A percentile compares a stretch with the other conserved stretches of the same genome.
These are phyloP conservation scores for Craterostigma plantagineum DNA, from an alignment of 257 asterid species.

Conservation along the genomic window DNA sequence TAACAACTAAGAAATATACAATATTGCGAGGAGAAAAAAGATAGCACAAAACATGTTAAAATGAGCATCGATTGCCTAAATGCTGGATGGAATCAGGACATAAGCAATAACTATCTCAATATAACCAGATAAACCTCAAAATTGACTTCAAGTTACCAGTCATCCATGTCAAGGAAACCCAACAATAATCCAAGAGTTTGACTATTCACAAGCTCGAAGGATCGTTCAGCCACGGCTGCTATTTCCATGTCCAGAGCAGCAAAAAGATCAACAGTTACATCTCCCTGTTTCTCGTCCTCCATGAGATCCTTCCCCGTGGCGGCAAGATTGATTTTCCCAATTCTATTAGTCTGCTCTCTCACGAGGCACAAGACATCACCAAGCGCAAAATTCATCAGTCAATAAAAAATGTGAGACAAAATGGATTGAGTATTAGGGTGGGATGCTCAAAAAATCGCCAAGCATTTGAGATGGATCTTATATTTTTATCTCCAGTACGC, in stretches of 20 bases:
- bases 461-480: no score
- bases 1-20: conserved; percentile 1
- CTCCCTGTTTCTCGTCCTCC: conserved; percentile 98
- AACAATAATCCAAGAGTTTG: conserved; percentile 78
- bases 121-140: background rate
- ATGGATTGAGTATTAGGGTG: no score
- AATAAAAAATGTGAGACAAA: background rate
- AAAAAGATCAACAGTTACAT: conserved; percentile 87
- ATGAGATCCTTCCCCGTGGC: conserved; percentile 99
- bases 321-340: conserved; percentile 97
- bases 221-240: conserved; percentile 60
- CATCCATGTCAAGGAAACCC: conserved; percentile 95
- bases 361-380: conserved; percentile 9
- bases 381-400: conserved; percentile 4
- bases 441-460: no score
- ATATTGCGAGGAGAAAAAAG: background rate
- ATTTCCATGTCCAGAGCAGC: conserved; percentile 75
- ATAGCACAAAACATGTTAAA: no score
- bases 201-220: conserved; percentile 60
- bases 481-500: no score
- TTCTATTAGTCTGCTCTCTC: conserved; percentile 63
- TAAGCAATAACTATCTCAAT: background rate
- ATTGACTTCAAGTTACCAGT: conserved; percentile 41
- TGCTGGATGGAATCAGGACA: no score
- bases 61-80: no score